phyloP scores from a whole-genome alignment of 345 rosid species.

The sweet orange (Citrus sinensis) region DVS_A1.0 CM039164.1:960501-961000 shows the following conservation, averaged over 20 bases:
- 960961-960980: background rate
- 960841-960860: slow-evolving; percentile 4
- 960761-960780: background rate
- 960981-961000: background rate
- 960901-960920: slow-evolving; percentile 57
- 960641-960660: no score
- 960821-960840: slow-evolving; percentile 16
- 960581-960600: no score
- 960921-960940: slow-evolving; percentile 1
- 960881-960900: slow-evolving; percentile 68
- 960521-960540: background rate
- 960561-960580: no score
- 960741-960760: background rate
- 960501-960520: background rate
- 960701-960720: no score
- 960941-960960: background rate
- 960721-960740: no score
- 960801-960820: slow-evolving; percentile 10
- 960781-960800: background rate
- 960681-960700: no score
- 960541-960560: background rate
- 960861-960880: slow-evolving; percentile 48
- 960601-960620: no score
- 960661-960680: no score
- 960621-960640: no score